Conservation (phyloP, 768 basidiomycete genomes). For the Kondoa subrosea region DNA sequence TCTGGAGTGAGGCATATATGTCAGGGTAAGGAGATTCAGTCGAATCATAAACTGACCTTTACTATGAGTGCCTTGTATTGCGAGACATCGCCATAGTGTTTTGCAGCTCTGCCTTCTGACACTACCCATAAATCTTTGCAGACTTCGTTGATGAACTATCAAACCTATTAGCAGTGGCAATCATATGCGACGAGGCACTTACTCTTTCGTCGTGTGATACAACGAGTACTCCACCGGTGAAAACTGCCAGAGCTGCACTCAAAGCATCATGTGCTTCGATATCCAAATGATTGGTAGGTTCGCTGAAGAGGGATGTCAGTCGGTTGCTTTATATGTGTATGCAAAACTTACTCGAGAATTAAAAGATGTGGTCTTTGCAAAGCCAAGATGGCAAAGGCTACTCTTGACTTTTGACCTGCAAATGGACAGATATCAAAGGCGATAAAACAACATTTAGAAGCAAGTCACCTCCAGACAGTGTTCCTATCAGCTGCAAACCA, state of each 20-base stretch:
- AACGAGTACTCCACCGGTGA: slow-evolving; percentile 31
- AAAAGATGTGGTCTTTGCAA: slow-evolving; percentile 70
- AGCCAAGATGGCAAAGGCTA: slow-evolving; percentile 54
- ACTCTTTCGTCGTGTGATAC: slow-evolving; percentile 11
- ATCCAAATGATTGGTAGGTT: slow-evolving; percentile 77
- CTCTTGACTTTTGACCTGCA: slow-evolving; percentile 94
- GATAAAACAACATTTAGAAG: neutral
- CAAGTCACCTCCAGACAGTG: slow-evolving; percentile 1
- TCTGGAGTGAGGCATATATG: neutral
- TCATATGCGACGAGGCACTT: neutral
- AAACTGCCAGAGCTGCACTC: slow-evolving; percentile 48
- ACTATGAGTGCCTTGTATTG: slow-evolving; percentile 6
- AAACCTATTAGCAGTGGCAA: neutral
- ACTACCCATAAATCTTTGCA: slow-evolving; percentile 28
- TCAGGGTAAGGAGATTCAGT: neutral
- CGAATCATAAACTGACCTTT: neutral
- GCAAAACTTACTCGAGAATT: slow-evolving; percentile 58
- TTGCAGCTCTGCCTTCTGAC: neutral
- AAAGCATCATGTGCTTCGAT: slow-evolving; percentile 82
- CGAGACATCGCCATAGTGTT: slow-evolving; percentile 3
- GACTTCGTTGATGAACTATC: slow-evolving; percentile 14
- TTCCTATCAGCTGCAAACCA: slow-evolving; percentile 8
- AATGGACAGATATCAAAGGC: slow-evolving; percentile 26
- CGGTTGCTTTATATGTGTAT: slow-evolving; percentile 16
- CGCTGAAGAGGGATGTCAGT: slow-evolving; percentile 1